Evolutionary conservation across 345 rosid genomes (phyloP).

Genomic region (Syzygium aqueum): DNA sequence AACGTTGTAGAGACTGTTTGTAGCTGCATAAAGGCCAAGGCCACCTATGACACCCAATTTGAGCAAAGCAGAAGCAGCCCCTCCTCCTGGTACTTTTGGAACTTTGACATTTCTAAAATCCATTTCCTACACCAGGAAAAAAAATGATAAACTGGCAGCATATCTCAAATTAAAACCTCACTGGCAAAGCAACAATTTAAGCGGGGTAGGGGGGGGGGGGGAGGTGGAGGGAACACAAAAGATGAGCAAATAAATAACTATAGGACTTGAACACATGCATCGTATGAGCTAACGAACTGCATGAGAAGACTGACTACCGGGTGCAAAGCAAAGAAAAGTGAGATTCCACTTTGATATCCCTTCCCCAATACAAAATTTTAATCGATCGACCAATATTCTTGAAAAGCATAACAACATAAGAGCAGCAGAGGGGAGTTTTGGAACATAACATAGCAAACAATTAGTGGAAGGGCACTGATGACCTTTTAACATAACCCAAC

Average conservation of each 20-base stretch:
- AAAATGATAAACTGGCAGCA: not conserved
- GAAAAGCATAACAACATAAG: not conserved
- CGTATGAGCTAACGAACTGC: not conserved
- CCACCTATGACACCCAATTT: conserved; percentile 65
- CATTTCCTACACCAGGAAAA: conserved; percentile 5
- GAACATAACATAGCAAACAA: not conserved
- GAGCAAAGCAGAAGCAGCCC: conserved; percentile 43
- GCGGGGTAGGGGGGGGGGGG: too few species aligned
- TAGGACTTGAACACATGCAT: not conserved
- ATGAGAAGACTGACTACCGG: not conserved
- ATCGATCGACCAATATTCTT: not conserved
- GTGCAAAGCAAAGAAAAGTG: not conserved
- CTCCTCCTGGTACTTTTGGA: conserved; percentile 73
- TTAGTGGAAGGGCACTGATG: not conserved
- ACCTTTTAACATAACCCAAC: not conserved
- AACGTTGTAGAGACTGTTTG: conserved; percentile 57
- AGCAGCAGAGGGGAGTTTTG: not conserved
- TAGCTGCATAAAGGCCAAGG: conserved; percentile 50
- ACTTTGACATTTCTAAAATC: conserved; percentile 45
- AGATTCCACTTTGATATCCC: not conserved
- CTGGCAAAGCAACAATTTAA: not conserved
- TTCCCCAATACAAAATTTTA: not conserved
- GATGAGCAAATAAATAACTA: not conserved
- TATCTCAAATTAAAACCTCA: not conserved
- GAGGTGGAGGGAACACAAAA: not conserved